phyloP scores from a whole-genome alignment of 495 filamentous ascomycete species.

The Cenococcum geophilum region DNA sequence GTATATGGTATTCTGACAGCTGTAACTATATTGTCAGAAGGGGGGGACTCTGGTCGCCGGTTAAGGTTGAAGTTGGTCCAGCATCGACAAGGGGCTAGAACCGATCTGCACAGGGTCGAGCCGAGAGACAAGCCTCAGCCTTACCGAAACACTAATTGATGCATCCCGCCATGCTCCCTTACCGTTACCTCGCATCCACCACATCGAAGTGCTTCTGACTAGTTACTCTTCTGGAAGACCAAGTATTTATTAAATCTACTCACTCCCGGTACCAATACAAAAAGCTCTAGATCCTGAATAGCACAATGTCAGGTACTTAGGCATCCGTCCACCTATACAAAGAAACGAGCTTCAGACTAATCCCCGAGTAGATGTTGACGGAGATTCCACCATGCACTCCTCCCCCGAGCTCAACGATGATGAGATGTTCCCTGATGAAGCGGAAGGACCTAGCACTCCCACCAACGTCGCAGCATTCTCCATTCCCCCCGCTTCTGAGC shows the following conservation, averaged over 20 bases:
- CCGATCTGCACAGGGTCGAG: background rate
- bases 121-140: background rate
- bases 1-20: background rate
- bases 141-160: background rate
- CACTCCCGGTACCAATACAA: too few relatives aligned
- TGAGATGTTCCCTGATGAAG: slow-evolving; percentile 35
- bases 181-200: background rate
- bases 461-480: slow-evolving; percentile 6
- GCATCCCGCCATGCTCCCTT: background rate
- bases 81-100: background rate
- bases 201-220: too few relatives aligned
- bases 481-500: slow-evolving; percentile 35
- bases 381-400: slow-evolving; percentile 51
- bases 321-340: background rate
- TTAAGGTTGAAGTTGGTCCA: background rate
- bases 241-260: too few relatives aligned
- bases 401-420: slow-evolving; percentile 43
- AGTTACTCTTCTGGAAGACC: too few relatives aligned
- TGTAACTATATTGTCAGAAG: too few relatives aligned
- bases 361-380: slow-evolving; percentile 43
- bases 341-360: background rate
- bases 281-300: too few relatives aligned
- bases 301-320: slow-evolving; percentile 21
- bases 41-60: too few relatives aligned
- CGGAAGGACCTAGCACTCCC: slow-evolving; percentile 21